A percentile compares a stretch with the other conserved stretches of the same genome.
Conservation (phyloP, 129 eudicot genomes). For the Lactuca sativa region DNA sequence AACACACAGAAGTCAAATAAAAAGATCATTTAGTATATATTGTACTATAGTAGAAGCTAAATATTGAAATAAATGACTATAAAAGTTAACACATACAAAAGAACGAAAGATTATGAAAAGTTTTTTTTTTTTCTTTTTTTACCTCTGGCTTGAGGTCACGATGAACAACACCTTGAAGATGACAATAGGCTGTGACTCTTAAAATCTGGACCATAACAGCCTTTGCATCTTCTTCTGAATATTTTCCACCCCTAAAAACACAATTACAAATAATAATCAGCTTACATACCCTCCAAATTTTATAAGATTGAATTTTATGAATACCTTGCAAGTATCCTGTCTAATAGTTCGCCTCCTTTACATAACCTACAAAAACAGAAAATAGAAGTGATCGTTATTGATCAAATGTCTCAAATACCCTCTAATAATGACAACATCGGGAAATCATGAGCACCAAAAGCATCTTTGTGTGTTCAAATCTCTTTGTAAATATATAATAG, state of each 20-base stretch:
- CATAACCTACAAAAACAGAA: conserved; percentile 64
- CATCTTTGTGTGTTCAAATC: background rate
- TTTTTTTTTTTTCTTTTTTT: background rate
- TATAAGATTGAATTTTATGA: conserved; percentile 1
- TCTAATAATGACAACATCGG: conserved; percentile 3
- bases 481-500: background rate
- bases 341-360: conserved; percentile 95
- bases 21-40: background rate
- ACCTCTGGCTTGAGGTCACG: conserved; percentile 99
- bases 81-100: conserved; percentile 12
- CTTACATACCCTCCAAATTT: conserved; percentile 2
- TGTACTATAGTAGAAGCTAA: background rate
- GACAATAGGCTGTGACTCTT: conserved; percentile 88
- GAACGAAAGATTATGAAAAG: no score
- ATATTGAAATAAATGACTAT: conserved; percentile 1
- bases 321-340: conserved; percentile 88
- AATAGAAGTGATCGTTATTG: background rate
- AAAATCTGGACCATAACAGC: conserved; percentile 87
- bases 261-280: background rate
- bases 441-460: background rate
- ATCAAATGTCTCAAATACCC: conserved; percentile 27
- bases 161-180: conserved; percentile 98
- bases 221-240: conserved; percentile 96
- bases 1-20: conserved; percentile 22
- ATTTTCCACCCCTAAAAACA: conserved; percentile 91